Conservation (phyloP, 371 early-diverging fungal species). For the Choanephora cucurbitarum region DNA sequence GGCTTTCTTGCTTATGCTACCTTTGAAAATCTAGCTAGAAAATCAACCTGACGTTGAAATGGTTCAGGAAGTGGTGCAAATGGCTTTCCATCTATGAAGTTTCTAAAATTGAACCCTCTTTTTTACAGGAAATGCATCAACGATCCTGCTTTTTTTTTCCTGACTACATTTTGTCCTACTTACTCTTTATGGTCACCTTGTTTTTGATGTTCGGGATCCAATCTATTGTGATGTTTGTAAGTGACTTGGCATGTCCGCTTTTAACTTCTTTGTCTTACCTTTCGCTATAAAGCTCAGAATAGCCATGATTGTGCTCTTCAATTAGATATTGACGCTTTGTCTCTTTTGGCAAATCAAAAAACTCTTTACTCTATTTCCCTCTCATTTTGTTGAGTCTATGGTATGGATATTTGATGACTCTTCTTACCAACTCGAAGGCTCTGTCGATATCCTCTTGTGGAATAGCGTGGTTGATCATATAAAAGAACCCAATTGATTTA, state of each 20-base stretch:
- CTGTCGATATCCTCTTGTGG: constrained; percentile 45
- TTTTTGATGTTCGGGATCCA: constrained; percentile 58
- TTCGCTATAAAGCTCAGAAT: constrained; percentile 42
- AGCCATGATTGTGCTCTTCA: constrained; percentile 44
- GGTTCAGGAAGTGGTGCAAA: constrained; percentile 38
- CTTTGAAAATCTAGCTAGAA: constrained; percentile 36
- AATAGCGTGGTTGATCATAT: constrained; percentile 61
- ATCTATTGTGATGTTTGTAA: constrained; percentile 18
- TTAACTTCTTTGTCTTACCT: constrained; percentile 28
- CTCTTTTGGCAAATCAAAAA: constrained; percentile 45
- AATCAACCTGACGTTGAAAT: constrained; percentile 34
- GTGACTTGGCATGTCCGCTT: neutral
- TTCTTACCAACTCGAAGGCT: constrained; percentile 55
- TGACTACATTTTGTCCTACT: constrained; percentile 8
- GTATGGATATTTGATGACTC: neutral
- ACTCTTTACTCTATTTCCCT: constrained; percentile 39
- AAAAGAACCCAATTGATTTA: constrained; percentile 65
- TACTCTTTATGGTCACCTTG: constrained; percentile 71
- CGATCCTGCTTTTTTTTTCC: too few relatives aligned
- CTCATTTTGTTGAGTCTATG: too few relatives aligned
- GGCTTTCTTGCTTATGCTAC: constrained; percentile 22
- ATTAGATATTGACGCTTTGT: constrained; percentile 41
- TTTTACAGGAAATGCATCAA: constrained; percentile 5
- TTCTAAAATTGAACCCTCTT: constrained; percentile 65
- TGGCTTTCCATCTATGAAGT: constrained; percentile 45